Evolutionary conservation across 2,329 filamentous ascomycete species (phyloP), one percentile per base, ranked within the genome.

Genomic region (Whalleya microplaca): DNA sequence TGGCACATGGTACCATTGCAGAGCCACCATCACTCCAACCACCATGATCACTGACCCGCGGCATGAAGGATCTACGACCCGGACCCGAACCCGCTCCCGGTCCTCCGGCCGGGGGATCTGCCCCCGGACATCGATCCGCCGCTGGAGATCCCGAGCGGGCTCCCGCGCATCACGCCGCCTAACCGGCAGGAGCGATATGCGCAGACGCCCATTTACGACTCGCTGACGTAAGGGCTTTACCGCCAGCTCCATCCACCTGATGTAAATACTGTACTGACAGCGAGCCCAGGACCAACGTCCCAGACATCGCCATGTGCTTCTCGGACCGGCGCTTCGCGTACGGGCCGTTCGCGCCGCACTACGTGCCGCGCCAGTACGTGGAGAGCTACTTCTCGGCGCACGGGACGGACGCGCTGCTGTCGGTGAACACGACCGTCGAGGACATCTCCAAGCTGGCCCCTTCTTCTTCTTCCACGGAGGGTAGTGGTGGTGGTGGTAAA

Each of bases 301-400:
- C 82, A 0, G 77, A 80, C 41, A 78, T 84, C 32, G 81, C 80
- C 20, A 84, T 84, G 82, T 76, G 73, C 3, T 83, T 84, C 60
- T 84, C 81, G 0, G 82, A 84, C 55, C 45, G 70, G 1, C 73
- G 73, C 0, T 84, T 85, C 59, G 71, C 82, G 0, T 84, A 84
- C 53, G 82, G 81, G 0, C 81, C 82, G 0, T 85, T 84, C 62
- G 78, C 77, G 12, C 82, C 82, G 0, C 82, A 85, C 62, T 75
- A 80, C 57, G 69, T 85, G 0, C 78, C 83, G 0, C 76, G 78
- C 2, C 81, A 84, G 61, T 85, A 84, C 53, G 75, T 86, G 2
- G 78, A 84, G 53, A 78, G 77, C 29, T 85, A 85, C 59, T 82
- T 85, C 59, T 78, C 83, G 0, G 55, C 66, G 0, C 81, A 85